Evolutionary conservation across 495 filamentous ascomycete species (phyloP), one percentile per base, ranked within the genome.

Genomic region (Extremus antarcticus): DNA sequence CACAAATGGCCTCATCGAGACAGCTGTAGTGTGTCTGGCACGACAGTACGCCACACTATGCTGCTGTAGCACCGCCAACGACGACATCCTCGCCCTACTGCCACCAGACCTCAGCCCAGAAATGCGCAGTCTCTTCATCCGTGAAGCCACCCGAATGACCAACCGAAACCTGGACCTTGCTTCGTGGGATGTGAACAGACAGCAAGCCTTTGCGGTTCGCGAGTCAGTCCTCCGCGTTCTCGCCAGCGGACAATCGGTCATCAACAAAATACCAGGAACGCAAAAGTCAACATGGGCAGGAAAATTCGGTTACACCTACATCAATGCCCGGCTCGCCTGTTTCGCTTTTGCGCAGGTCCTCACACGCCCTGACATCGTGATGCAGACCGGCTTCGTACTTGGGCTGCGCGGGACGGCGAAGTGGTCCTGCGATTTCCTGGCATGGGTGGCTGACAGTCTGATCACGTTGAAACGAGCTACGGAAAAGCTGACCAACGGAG

Each of bases 191-290:
- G 22, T 40, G 0, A 25, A 21, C 19, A 19, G 25, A 24, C 59
- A 62, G 38, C 53, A 61, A 38, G 20, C 25, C 15, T 19, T 39
- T 3, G 55, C 43, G 0, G 3, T 62, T 3, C 1, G 17, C n/a
- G 59, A 62, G 23, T 17, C 45, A 4, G 8, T 54, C 16, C 38
- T 60, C 23, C 50, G 23, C 56, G 25, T 46, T 39, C 15, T 78
- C 80, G 52, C 74, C 88, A n/a, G 79, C 87, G 51, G 74, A 79
- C 56, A 86, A 85, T 60, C 71, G 73, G 3, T 77, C 76, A 38
- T 76, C 91, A 40, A 82, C 85, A 57, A 72, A 82, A 54, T 84
- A 79, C 68, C 74, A 88, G 29, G 84, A 84, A 65, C 73, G 88
- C 24, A 78, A 87, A 57, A 82, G 80, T 53, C 78, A 82, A 47